Conservation (phyloP, 2,329 filamentous ascomycete genomes). For the Colletotrichum sp. region DNA sequence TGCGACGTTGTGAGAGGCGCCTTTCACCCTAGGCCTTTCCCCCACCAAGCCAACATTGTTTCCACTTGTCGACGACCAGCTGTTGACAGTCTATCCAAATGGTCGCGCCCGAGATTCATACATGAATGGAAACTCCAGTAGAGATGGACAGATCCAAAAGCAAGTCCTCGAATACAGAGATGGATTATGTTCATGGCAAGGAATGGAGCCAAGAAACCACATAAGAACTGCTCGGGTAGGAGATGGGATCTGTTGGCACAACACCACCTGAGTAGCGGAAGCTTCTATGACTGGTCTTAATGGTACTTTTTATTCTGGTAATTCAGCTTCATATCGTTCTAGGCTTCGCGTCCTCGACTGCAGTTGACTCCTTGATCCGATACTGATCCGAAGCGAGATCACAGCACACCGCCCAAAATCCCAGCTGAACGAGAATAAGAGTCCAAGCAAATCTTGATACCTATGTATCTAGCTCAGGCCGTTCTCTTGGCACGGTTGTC, state of each 20-base stretch:
- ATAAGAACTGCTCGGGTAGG: background rate
- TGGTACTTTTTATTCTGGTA: background rate
- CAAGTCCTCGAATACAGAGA: background rate
- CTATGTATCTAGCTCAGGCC: accelerated
- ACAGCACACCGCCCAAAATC: background rate
- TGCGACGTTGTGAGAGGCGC: background rate
- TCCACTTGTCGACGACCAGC: background rate
- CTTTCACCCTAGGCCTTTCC: background rate
- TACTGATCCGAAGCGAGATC: background rate
- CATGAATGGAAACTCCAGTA: background rate
- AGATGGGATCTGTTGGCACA: background rate
- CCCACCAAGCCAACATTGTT: background rate
- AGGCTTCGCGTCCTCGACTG: background rate
- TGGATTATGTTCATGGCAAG: too few species aligned
- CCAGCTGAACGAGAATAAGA: background rate
- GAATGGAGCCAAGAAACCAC: background rate
- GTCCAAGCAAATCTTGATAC: background rate
- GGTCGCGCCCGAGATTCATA: accelerated
- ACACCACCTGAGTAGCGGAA: background rate
- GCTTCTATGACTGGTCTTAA: background rate
- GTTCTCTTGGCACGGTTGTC: background rate
- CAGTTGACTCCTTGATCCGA: background rate
- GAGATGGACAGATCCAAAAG: background rate
- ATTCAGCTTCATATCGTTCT: too few species aligned
- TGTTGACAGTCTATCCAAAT: accelerated